Evolutionary conservation across 768 basidiomycete genomes (phyloP).

Genomic region (Chalciporus piperatus): DNA sequence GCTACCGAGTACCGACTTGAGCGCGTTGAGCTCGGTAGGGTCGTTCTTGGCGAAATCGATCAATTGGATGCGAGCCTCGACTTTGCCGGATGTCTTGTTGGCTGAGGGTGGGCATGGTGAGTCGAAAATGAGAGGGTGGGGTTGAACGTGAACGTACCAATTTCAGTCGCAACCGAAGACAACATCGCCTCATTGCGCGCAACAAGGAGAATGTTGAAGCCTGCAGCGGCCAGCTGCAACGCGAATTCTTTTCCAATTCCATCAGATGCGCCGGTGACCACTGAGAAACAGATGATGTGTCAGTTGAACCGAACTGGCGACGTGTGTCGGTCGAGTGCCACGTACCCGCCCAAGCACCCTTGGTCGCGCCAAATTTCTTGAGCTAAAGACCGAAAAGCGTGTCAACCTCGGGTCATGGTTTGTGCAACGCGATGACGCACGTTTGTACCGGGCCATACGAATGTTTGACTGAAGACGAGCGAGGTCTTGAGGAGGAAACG

Average conservation of each 20-base stretch:
- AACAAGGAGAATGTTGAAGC: constrained; percentile 85
- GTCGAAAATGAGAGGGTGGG: background rate
- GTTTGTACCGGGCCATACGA: constrained; percentile 64
- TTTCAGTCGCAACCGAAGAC: constrained; percentile 63
- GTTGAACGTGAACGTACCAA: constrained; percentile 45
- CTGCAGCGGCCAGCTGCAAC: constrained; percentile 78
- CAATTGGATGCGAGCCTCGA: constrained; percentile 60
- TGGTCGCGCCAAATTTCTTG: constrained; percentile 74
- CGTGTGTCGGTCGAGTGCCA: background rate
- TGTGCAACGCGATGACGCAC: constrained; percentile 34
- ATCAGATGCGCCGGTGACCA: constrained; percentile 93
- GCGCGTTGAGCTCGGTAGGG: constrained; percentile 46
- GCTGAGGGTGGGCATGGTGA: constrained; percentile 24
- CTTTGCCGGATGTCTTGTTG: constrained; percentile 39
- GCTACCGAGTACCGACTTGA: constrained; percentile 44
- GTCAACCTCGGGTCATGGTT: background rate
- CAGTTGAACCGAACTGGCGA: background rate
- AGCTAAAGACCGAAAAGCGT: constrained; percentile 44
- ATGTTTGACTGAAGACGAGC: constrained; percentile 68
- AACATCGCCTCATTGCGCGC: constrained; percentile 70
- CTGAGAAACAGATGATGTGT: constrained; percentile 27
- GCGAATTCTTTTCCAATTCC: constrained; percentile 96
- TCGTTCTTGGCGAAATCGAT: constrained; percentile 75
- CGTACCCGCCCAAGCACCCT: constrained; percentile 83
- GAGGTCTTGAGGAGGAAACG: constrained; percentile 57